These are phyloP conservation scores for Serendipita sp. DNA, from an alignment of 768 basidiomycete genomes.

Conservation along the genomic window DNA sequence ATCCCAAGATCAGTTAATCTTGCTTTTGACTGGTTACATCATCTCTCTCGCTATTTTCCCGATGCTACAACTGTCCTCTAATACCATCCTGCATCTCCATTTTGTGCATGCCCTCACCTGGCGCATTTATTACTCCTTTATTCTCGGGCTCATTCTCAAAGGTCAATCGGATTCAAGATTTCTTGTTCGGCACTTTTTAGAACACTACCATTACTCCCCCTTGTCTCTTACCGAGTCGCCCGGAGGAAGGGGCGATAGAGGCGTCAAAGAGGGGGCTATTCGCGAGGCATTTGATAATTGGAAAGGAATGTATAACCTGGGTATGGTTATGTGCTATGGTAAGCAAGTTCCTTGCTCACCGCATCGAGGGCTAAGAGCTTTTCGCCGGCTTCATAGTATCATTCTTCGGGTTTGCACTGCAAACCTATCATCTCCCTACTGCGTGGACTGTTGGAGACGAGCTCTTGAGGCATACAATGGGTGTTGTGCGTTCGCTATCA, in stretches of 20 bases:
- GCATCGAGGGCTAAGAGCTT: neutral
- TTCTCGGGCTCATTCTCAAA: constrained; percentile 65
- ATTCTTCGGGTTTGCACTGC: constrained; percentile 72
- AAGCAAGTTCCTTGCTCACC: constrained; percentile 13
- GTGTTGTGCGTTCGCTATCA: constrained; percentile 39
- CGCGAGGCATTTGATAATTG: constrained; percentile 90
- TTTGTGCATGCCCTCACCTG: constrained; percentile 72
- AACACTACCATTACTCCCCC: constrained; percentile 76
- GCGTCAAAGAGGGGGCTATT: constrained; percentile 46
- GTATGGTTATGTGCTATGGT: constrained; percentile 93
- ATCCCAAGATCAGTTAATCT: constrained; percentile 68
- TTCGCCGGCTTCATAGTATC: constrained; percentile 38
- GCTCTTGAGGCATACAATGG: constrained; percentile 75
- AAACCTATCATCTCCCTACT: constrained; percentile 65
- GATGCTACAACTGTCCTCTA: constrained; percentile 33
- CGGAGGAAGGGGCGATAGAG: neutral
- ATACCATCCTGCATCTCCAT: constrained; percentile 43
- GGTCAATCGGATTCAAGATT: constrained; percentile 79
- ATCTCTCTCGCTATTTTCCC: constrained; percentile 35
- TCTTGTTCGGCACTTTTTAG: constrained; percentile 83
- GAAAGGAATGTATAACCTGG: constrained; percentile 85
- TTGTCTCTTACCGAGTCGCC: neutral
- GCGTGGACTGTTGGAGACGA: constrained; percentile 83
- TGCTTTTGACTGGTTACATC: constrained; percentile 57
- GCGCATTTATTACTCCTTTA: constrained; percentile 78